Evolutionary conservation across 1,284 basidiomycete genomes (phyloP), one percentile per base, ranked within the genome.

Genomic region (Sanghuangporus weigelae): DNA sequence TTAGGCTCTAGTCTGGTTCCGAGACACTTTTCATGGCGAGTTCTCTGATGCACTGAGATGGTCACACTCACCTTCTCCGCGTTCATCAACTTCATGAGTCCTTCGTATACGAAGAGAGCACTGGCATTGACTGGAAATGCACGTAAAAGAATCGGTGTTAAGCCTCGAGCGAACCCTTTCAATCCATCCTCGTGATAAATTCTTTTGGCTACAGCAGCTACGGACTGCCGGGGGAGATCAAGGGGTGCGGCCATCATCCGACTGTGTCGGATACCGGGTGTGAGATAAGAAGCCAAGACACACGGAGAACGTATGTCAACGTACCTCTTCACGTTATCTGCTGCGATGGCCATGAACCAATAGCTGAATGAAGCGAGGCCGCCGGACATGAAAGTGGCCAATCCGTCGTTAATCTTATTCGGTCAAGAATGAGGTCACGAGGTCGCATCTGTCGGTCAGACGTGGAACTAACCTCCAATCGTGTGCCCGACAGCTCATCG

Each of bases 311-410:
- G 50, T 11, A 21, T 35, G 21, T 7, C 50, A 38, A 42, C 51
- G 36, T 39, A 89, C 88, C 89, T 90, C 75, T 93, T 93, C 65
- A 91, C 77, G 69, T 89, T 89, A 73, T 93, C 91, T 35, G 86
- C 84, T 0, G 90, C 88, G 56, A 91, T 90, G 19, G 84, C 88
- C 75, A 86, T 84, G 19, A 81, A 75, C 86, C 86, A 89, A 72
- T 81, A 89, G 11, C 76, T 78, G 68, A 87, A 84, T 8, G 85
- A 81, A 26, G 76, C 83, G 39, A 88, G 74, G 5, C 88, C 88
- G 23, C 90, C 90, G 2, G 88, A 82, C 16, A 90, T 72, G 71
- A 92, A 90, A 67, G 87, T 90, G 5, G 87, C 82, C 10, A 80
- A 74, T 3, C 84, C 85, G 19, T 83, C 84, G 67, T 79, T 83